These are phyloP conservation scores for Colletotrichum musicola DNA, from an alignment of 2,329 filamentous ascomycete genomes.

Conservation along the genomic window DNA sequence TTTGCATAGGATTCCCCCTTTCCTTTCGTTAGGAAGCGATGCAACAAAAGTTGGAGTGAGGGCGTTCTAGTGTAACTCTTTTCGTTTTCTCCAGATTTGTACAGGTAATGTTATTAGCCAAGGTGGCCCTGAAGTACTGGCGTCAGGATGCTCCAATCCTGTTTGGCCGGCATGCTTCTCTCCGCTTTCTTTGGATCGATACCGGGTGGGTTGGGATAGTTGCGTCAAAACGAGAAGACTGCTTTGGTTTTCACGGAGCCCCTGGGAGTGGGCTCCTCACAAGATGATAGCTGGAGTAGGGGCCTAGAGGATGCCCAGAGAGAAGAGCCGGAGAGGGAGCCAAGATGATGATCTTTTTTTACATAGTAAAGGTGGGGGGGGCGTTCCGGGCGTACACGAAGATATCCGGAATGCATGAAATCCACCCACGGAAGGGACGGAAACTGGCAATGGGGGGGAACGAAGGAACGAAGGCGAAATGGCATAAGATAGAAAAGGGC, in stretches of 20 bases:
- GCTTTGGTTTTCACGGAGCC: not conserved
- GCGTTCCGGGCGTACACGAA: constrained; percentile 38
- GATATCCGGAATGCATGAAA: constrained; percentile 16
- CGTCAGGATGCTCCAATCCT: not conserved
- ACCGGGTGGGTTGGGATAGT: constrained; percentile 6
- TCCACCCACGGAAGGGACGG: not conserved
- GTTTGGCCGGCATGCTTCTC: not conserved
- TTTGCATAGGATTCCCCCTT: constrained; percentile 22
- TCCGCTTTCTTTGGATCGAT: not conserved
- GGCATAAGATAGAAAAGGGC: not conserved
- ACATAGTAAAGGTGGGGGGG: not conserved
- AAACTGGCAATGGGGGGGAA: not conserved
- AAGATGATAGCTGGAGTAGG: too few species aligned
- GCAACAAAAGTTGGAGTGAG: constrained; percentile 30
- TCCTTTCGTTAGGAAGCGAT: constrained; percentile 33
- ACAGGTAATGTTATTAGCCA: constrained; percentile 7
- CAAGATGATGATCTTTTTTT: constrained; percentile 17
- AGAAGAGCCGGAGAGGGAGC: not conserved
- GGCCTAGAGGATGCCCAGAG: not conserved
- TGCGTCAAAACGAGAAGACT: constrained; percentile 1
- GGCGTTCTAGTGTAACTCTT: constrained; percentile 14
- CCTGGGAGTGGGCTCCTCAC: too few species aligned
- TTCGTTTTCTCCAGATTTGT: not conserved
- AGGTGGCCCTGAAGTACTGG: not conserved
- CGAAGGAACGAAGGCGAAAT: not conserved